A percentile compares a stretch with the other conserved stretches of the same genome.
phyloP scores from a whole-genome alignment of 768 basidiomycete species.

The Suillus placidus region DNA sequence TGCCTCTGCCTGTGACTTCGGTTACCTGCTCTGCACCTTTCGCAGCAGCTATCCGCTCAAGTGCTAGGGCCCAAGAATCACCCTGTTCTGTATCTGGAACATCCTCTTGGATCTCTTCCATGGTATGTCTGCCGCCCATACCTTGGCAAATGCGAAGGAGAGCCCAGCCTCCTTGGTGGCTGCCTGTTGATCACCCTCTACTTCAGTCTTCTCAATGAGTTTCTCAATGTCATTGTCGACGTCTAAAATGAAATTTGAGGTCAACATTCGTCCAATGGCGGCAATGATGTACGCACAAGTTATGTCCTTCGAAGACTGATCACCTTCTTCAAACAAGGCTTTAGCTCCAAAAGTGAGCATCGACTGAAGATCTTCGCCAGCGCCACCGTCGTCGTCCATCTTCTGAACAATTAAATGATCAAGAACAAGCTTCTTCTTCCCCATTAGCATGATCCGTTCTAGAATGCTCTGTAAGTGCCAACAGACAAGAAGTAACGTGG shows the following conservation, averaged over 20 bases:
- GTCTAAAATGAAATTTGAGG: constrained; percentile 44
- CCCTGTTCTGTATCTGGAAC: constrained; percentile 49
- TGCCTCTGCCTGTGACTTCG: constrained; percentile 71
- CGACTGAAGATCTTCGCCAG: constrained; percentile 79
- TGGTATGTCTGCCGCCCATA: constrained; percentile 79
- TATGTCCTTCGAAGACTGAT: constrained; percentile 62
- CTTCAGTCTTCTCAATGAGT: constrained; percentile 84
- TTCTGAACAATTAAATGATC: constrained; percentile 97
- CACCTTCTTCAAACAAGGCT: constrained; percentile 74
- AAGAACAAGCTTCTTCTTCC: constrained; percentile 93
- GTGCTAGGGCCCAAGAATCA: constrained; percentile 82
- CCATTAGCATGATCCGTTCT: constrained; percentile 91
- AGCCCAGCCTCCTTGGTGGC: constrained; percentile 52
- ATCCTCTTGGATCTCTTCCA: constrained; percentile 69
- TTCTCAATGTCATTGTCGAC: constrained; percentile 81
- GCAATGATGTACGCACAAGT: constrained; percentile 49
- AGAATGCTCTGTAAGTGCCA: constrained; percentile 14
- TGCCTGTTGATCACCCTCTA: constrained; percentile 61
- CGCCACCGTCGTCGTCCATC: constrained; percentile 84
- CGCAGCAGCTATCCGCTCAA: constrained; percentile 50
- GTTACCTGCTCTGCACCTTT: constrained; percentile 46
- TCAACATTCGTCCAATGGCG: not conserved
- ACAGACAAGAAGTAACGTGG: not conserved
- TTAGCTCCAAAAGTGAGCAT: constrained; percentile 90
- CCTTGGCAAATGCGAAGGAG: constrained; percentile 85